Evolutionary conservation across 2,329 filamentous ascomycete species (phyloP).

Genomic region (Venturiaceae sp.): DNA sequence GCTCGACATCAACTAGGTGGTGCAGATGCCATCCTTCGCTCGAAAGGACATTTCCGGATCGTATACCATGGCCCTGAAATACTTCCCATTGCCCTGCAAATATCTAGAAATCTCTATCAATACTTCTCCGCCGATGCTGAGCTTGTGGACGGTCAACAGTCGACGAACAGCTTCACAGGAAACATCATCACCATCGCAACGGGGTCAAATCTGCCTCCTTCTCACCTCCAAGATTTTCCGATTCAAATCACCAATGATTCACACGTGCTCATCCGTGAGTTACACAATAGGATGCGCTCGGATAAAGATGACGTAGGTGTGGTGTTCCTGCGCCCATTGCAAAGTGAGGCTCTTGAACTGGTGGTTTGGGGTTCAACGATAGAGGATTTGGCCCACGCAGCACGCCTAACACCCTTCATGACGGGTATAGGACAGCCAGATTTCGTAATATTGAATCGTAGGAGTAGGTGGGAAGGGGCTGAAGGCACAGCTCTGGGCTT

Average conservation of each 20-base stretch:
- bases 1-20: constrained; percentile 33
- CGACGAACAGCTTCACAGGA: constrained; percentile 16
- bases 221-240: constrained; percentile 17
- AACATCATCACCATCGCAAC: constrained; percentile 36
- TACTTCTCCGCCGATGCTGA: constrained; percentile 46
- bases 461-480: constrained; percentile 40
- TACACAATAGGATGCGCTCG: too few relatives aligned
- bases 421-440: constrained; percentile 50
- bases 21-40: constrained; percentile 44
- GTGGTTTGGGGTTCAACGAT: constrained; percentile 46
- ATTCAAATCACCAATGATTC: constrained; percentile 15
- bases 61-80: constrained; percentile 20
- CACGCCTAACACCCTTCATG: constrained; percentile 43
- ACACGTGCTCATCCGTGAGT: neutral
- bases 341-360: constrained; percentile 39
- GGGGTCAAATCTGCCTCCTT: constrained; percentile 15
- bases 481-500: constrained; percentile 47
- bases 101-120: constrained; percentile 47
- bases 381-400: constrained; percentile 37
- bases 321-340: constrained; percentile 41
- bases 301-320: constrained; percentile 22
- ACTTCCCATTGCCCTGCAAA: constrained; percentile 37
- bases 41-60: constrained; percentile 35
- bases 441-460: constrained; percentile 39
- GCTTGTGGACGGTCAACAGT: constrained; percentile 19